Conservation (phyloP, 441 rosid genomes). For the Pelargonium myrrhifolium region DNA sequence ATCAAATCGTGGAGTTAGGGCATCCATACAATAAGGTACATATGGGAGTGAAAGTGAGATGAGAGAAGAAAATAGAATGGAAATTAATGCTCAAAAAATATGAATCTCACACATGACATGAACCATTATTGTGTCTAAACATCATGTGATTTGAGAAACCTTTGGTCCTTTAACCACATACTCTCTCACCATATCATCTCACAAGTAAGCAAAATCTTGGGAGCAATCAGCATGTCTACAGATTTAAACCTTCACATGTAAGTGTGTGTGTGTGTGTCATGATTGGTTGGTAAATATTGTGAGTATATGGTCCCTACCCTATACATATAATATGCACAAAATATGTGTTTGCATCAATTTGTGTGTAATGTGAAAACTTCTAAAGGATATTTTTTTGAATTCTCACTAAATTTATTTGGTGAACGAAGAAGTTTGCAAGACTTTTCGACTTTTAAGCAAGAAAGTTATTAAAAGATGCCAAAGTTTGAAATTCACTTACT, state of each 20-base stretch:
- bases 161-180: constrained; percentile 2
- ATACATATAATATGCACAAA: background rate
- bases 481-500: too few species aligned
- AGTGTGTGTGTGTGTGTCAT: background rate
- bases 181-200: constrained; percentile 2
- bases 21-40: background rate
- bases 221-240: constrained; percentile 1
- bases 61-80: background rate
- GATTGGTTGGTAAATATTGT: background rate
- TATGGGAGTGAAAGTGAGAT: background rate
- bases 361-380: too few species aligned
- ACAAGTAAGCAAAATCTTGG: background rate
- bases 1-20: background rate
- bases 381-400: too few species aligned
- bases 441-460: too few species aligned
- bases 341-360: too few species aligned
- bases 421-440: too few species aligned
- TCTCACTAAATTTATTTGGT: too few species aligned
- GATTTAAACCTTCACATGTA: background rate
- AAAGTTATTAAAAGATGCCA: too few species aligned
- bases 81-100: background rate
- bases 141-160: constrained; percentile 7
- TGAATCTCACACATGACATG: constrained; percentile 2
- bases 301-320: background rate
- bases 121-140: background rate